phyloP scores from a whole-genome alignment of 1,284 basidiomycete species.

The Apiotrichum brassicae region DNA sequence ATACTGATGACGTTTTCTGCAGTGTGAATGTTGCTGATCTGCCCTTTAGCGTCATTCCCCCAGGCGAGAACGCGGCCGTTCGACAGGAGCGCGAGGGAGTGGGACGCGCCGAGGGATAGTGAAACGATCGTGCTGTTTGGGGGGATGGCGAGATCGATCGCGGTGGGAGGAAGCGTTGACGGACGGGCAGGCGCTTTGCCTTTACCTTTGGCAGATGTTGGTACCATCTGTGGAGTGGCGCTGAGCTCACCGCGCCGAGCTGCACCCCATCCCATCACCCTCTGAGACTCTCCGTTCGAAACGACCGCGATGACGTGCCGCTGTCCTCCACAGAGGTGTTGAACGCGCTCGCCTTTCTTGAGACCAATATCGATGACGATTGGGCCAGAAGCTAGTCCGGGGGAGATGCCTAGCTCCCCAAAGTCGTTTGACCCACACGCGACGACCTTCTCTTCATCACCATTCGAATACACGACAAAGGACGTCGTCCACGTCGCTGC shows the following conservation, averaged over 20 bases:
- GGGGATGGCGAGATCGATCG: slow-evolving; percentile 18
- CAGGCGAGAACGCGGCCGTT: slow-evolving; percentile 53
- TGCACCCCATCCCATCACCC: slow-evolving; percentile 72
- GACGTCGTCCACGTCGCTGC: slow-evolving; percentile 75
- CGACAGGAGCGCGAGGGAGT: slow-evolving; percentile 56
- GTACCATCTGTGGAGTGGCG: slow-evolving; percentile 1
- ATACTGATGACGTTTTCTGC: slow-evolving; percentile 43
- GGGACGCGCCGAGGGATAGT: slow-evolving; percentile 61
- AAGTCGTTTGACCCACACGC: slow-evolving; percentile 77
- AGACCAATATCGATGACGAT: slow-evolving; percentile 23
- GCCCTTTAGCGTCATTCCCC: slow-evolving; percentile 65
- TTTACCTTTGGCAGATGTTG: slow-evolving; percentile 21
- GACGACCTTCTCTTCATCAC: slow-evolving; percentile 57
- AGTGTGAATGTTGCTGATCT: slow-evolving; percentile 52
- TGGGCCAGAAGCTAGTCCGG: slow-evolving; percentile 31
- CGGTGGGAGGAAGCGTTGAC: slow-evolving; percentile 17
- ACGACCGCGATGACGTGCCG: slow-evolving; percentile 61
- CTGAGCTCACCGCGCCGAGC: slow-evolving; percentile 62
- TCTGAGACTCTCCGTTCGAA: slow-evolving; percentile 10
- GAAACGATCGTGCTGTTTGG: slow-evolving; percentile 17
- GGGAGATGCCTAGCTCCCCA: slow-evolving; percentile 63
- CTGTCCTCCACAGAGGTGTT: slow-evolving; percentile 57
- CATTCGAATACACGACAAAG: slow-evolving; percentile 52
- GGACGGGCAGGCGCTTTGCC: slow-evolving; percentile 21
- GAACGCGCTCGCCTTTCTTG: slow-evolving; percentile 25